phyloP scores from a whole-genome alignment of 768 basidiomycete genomes.

The Omphalotus guepiniiformis region DNA sequence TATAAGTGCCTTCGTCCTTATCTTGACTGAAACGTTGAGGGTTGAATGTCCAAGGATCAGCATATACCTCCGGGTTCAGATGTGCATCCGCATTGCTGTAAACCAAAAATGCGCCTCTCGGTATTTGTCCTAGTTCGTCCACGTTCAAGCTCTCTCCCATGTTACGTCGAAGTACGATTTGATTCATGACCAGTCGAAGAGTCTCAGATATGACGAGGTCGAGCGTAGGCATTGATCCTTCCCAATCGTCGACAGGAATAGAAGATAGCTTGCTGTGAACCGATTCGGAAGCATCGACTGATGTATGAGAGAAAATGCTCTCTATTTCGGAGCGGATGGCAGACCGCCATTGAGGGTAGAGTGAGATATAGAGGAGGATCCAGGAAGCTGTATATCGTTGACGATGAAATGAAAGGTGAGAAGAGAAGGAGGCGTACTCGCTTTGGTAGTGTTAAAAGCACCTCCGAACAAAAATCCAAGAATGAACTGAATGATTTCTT shows the following conservation, averaged over 20 bases:
- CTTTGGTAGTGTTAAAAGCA: slow-evolving; percentile 31
- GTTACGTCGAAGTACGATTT: slow-evolving; percentile 32
- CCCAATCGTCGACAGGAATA: slow-evolving; percentile 35
- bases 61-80: background rate
- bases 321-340: slow-evolving; percentile 27
- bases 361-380: slow-evolving; percentile 29
- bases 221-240: slow-evolving; percentile 33
- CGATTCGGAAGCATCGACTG: slow-evolving; percentile 21
- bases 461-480: slow-evolving; percentile 33
- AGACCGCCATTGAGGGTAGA: slow-evolving; percentile 30
- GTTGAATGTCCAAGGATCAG: slow-evolving; percentile 3
- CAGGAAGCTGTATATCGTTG: slow-evolving; percentile 27
- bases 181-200: slow-evolving; percentile 26
- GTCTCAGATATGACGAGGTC: slow-evolving; percentile 37
- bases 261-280: slow-evolving; percentile 29
- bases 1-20: background rate
- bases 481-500: slow-evolving; percentile 28
- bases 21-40: background rate
- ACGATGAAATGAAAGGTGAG: background rate
- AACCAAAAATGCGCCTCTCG: slow-evolving; percentile 1
- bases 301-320: slow-evolving; percentile 23
- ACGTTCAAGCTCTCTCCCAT: slow-evolving; percentile 24
- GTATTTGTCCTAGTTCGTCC: background rate
- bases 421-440: slow-evolving; percentile 17
- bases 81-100: slow-evolving; percentile 6